Base-by-base conservation (phyloP, 2,329 filamentous ascomycete genomes). In the Cladosporium sp. region DNA sequence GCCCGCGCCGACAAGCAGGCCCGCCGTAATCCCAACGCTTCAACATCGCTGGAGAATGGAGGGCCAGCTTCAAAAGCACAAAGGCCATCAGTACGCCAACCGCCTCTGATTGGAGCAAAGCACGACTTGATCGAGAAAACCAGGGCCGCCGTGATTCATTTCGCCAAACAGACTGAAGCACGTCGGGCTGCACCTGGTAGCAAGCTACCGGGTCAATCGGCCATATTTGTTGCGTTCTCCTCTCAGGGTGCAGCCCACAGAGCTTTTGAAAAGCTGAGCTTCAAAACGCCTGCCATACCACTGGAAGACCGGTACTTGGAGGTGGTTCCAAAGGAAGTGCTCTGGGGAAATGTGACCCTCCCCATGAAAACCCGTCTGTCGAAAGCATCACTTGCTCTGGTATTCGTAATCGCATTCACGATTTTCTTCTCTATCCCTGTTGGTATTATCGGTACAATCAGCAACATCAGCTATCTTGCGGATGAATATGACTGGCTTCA, bases 71-170 rank as follows among this genome's bases (percentile, higher is more conserved):
- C 35, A 2, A 55, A 54, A 86, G 38, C 52, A 7, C 47, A 56
- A 11, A 51, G 63, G 19, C 90, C 90, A 1, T 82, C 84, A 3
- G 86, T 93, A 61, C 80, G 82, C 29, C 72, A 82, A 45, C 86
- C 84, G 60, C 75, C 78, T 5, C 67, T 95, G 27, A 76, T 90
- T 55, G 85, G 88, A 54, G 80, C 86, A 59, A 92, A 93, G 67
- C 86, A 93, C n/a, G 90, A 97, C 69, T 91, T 88, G 0, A 95
- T 98, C 65, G 83, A 92, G 54, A 94, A 87, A 80, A 85, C 84
- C 53, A 84, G 92, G 35, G 76, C 77, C 1, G 83, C 89, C 63
- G 78, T 96, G 42, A 79, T 83, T 43, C 82, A 84, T 40, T 76
- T 94, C 33, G 82, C 84, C 38, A 85, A 87, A 3, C 78, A 85